Evolutionary conservation across 2,329 filamentous ascomycete species (phyloP).

Genomic region (Penicillium sp.): DNA sequence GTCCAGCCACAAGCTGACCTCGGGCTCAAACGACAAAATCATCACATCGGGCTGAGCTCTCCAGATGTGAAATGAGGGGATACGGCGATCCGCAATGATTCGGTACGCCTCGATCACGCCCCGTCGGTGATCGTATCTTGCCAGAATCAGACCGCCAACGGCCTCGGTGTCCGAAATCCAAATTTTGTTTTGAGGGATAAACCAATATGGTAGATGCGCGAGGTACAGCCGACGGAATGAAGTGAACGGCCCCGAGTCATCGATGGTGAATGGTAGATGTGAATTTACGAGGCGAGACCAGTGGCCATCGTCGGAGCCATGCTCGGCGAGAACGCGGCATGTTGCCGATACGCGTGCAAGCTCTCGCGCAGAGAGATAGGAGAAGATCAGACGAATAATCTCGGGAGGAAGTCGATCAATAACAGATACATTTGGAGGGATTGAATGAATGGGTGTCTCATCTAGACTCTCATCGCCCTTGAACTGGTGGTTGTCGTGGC

Average conservation of each 20-base stretch:
- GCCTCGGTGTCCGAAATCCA: slow-evolving; percentile 77
- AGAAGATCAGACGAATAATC: slow-evolving; percentile 65
- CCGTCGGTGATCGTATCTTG: slow-evolving; percentile 66
- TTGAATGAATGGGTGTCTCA: background rate
- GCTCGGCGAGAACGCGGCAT: slow-evolving; percentile 55
- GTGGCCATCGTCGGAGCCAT: slow-evolving; percentile 60
- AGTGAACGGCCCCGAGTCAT: slow-evolving; percentile 52
- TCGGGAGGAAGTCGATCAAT: slow-evolving; percentile 60
- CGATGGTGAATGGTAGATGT: slow-evolving; percentile 57
- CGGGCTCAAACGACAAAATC: slow-evolving; percentile 67
- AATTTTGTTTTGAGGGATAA: slow-evolving; percentile 69
- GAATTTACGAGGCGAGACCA: slow-evolving; percentile 67
- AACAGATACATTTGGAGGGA: slow-evolving; percentile 9
- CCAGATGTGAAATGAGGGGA: slow-evolving; percentile 58
- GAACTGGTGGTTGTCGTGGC: slow-evolving; percentile 1
- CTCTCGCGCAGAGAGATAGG: slow-evolving; percentile 58
- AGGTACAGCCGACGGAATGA: slow-evolving; percentile 67
- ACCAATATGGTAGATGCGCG: slow-evolving; percentile 76
- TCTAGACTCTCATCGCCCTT: slow-evolving; percentile 8
- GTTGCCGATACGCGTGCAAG: slow-evolving; percentile 56
- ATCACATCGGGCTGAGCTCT: slow-evolving; percentile 58
- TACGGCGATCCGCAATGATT: slow-evolving; percentile 59
- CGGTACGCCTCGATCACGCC: slow-evolving; percentile 77
- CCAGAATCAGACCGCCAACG: slow-evolving; percentile 67
- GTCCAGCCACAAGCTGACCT: slow-evolving; percentile 65